A percentile compares a stretch with the other conserved stretches of the same genome.
Conservation (phyloP, 768 basidiomycete species). For the Russula sp. region DNA sequence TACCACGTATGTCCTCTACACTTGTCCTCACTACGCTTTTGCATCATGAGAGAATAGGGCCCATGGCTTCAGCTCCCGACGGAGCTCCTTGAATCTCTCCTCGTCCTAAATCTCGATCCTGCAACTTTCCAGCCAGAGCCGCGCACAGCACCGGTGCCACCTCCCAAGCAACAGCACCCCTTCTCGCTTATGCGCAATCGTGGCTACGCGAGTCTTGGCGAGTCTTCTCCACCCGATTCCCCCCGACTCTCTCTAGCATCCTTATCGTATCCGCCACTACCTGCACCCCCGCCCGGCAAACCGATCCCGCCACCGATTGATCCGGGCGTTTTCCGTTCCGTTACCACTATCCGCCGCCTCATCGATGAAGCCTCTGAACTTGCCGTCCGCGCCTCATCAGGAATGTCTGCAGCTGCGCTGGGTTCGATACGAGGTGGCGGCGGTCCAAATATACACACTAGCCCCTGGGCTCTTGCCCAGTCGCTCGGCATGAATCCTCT, state of each 20-base stretch:
- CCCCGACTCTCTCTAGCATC: constrained; percentile 35
- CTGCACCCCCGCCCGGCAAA: constrained; percentile 57
- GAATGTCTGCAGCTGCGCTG: constrained; percentile 70
- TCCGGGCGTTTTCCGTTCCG: constrained; percentile 79
- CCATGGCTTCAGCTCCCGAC: constrained; percentile 89
- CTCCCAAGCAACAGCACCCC: constrained; percentile 34
- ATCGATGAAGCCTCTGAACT: constrained; percentile 90
- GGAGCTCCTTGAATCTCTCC: constrained; percentile 79
- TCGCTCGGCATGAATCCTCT: constrained; percentile 60
- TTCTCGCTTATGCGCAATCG: constrained; percentile 43
- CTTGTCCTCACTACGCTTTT: constrained; percentile 4
- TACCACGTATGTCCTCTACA: constrained; percentile 64
- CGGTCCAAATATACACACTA: constrained; percentile 40
- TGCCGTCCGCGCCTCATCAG: constrained; percentile 83
- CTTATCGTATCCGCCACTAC: constrained; percentile 46
- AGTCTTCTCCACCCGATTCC: constrained; percentile 40
- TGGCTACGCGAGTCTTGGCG: constrained; percentile 43
- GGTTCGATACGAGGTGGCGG: constrained; percentile 56
- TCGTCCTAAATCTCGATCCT: constrained; percentile 75
- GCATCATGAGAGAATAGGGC: constrained; percentile 48
- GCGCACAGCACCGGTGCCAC: constrained; percentile 44
- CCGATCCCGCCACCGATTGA: constrained; percentile 84
- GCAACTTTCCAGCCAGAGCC: constrained; percentile 50
- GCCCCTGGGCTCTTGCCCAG: constrained; percentile 62
- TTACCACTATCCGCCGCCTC: constrained; percentile 69